Percentiles rank a stretch among this genome's conserved stretches.
Conservation (phyloP, 495 filamentous ascomycete genomes). For the Pyrenopolyporus hunteri region DNA sequence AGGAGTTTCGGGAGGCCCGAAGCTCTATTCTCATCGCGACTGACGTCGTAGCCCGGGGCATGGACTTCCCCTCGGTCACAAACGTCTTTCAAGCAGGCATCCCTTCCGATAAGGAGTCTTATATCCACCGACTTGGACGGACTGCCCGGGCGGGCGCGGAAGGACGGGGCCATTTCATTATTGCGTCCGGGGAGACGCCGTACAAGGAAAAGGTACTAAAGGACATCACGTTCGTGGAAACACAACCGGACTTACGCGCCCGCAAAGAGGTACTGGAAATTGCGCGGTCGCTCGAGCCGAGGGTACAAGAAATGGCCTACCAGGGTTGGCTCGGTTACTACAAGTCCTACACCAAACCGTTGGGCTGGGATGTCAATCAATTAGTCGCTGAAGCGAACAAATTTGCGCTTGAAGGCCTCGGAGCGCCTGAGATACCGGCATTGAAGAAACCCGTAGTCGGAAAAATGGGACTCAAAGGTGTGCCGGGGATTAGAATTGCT, state of each 20-base stretch:
- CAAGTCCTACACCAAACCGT: conserved; percentile 53
- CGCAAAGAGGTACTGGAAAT: conserved; percentile 31
- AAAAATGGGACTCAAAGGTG: conserved; percentile 62
- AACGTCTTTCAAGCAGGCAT: conserved; percentile 74
- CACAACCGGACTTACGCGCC: conserved; percentile 39
- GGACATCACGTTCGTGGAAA: conserved; percentile 44
- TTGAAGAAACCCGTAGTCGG: conserved; percentile 53
- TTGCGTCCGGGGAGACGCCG: conserved; percentile 65
- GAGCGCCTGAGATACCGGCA: conserved; percentile 51
- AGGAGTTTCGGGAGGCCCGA: conserved; percentile 62
- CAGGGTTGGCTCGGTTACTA: conserved; percentile 57
- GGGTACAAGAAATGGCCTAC: conserved; percentile 41
- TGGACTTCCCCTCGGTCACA: conserved; percentile 78
- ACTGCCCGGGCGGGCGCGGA: conserved; percentile 73
- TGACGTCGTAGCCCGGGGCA: conserved; percentile 74
- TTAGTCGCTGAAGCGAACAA: conserved; percentile 55
- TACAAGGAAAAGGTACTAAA: conserved; percentile 55
- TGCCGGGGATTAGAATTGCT: conserved; percentile 43
- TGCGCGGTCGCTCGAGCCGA: conserved; percentile 25
- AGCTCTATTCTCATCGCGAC: conserved; percentile 67
- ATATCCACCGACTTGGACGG: conserved; percentile 76
- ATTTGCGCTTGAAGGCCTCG: conserved; percentile 50
- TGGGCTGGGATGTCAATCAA: conserved; percentile 45
- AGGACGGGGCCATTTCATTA: conserved; percentile 69
- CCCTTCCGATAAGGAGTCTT: conserved; percentile 66